phyloP scores from a whole-genome alignment of 2,329 filamentous ascomycete genomes.

The Didymella lethalis region DNA sequence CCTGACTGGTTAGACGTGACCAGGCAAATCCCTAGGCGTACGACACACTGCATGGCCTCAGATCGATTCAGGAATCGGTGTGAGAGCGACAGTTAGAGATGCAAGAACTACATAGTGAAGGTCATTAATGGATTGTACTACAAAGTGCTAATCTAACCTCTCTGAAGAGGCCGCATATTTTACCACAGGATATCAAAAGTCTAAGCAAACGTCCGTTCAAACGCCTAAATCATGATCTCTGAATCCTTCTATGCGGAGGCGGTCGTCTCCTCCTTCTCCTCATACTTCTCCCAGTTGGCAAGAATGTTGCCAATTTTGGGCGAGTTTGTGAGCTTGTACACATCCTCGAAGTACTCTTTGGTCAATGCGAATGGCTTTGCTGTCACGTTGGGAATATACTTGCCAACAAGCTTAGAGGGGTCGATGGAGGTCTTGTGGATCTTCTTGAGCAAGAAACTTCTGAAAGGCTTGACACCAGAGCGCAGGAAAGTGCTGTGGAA shows the following conservation, averaged over 20 bases:
- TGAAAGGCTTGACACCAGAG: slow-evolving; percentile 98
- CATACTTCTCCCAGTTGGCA: slow-evolving; percentile 73
- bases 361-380: slow-evolving; percentile 94
- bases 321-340: slow-evolving; percentile 89
- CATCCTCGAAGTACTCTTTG: slow-evolving; percentile 99
- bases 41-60: background rate
- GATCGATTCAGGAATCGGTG: slow-evolving; percentile 17
- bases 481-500: slow-evolving; percentile 99
- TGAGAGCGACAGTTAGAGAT: background rate
- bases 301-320: slow-evolving; percentile 78
- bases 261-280: slow-evolving; percentile 49
- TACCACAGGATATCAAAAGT: slow-evolving; percentile 28
- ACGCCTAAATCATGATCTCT: slow-evolving; percentile 22
- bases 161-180: slow-evolving; percentile 3
- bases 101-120: background rate
- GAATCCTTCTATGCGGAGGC: slow-evolving; percentile 26
- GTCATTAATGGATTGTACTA: slow-evolving; percentile 8
- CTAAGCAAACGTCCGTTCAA: slow-evolving; percentile 20
- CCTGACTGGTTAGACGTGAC: background rate
- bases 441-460: slow-evolving; percentile 98
- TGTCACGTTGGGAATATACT: slow-evolving; percentile 99
- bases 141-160: slow-evolving; percentile 1
- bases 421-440: slow-evolving; percentile 99
- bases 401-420: slow-evolving; percentile 93
- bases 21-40: background rate